Base-by-base conservation (phyloP, 2,329 filamentous ascomycete species). In the Biscogniauxia mediterranea region DNA sequence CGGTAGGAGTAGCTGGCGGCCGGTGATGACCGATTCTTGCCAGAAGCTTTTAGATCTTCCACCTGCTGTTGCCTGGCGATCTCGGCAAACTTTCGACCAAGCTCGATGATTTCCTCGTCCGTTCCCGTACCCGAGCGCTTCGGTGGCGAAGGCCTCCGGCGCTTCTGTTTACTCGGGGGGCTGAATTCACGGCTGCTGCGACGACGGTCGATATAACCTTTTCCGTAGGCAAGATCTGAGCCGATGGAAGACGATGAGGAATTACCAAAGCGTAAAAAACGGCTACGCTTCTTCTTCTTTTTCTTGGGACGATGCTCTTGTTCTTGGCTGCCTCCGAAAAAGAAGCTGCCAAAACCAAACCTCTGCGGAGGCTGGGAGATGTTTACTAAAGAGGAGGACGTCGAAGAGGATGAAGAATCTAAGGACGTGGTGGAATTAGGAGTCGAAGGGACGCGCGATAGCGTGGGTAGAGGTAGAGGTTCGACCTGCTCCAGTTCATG, bases 181-280 rank as follows among this genome's bases (percentile, higher is more conserved):
- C 71, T 74, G 38, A 69, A 66, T 49, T 72, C 68, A 51, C 74
- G 75, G 59, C 73, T 77, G 60, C 73, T 77, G 63, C 71, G 71
- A 26, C 69, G 66, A 21, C 71, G 67, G 63, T 80, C 80, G 54
- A 85, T 77, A 64, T 83, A 88, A 17, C 86, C 87, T 58, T 77
- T 81, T 9, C 88, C 88, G 70, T 90, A 91, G 9, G 88, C 88
- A 62, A 91, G 76, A 70, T 91, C 89, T 20, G 83, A 85, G 73
- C 89, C 86, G 58, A 89, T 79, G 0, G 87, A 89, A 0, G 87
- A 89, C 1, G 85, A 88, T 1, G 87, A 90, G 1, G 84, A 88
- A 68, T 87, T 89, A 58, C 78, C 80, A 67, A 86, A 82, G 60
- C 81, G 83, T 51, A 88, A 80, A 57, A 89, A 81, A 61, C 65